phyloP scores from a whole-genome alignment of 176 grass and related monocot genomes.

The Aegilops speltoides region DNA sequence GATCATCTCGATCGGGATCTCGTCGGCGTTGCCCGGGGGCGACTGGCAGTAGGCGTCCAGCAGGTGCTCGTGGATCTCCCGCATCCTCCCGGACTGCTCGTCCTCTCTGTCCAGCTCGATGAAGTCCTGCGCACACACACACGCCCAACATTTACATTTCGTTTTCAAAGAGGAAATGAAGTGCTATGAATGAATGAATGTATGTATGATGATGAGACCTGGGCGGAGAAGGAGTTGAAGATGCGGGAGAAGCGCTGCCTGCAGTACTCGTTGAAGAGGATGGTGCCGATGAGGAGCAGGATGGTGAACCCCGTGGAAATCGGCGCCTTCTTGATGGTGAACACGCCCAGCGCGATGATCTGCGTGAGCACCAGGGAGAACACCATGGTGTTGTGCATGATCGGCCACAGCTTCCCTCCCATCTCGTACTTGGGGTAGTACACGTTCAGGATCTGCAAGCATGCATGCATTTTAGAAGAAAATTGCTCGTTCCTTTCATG shows the following conservation, averaged over 20 bases:
- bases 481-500: too few relatives aligned
- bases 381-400: conserved; percentile 85
- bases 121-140: conserved; percentile 56
- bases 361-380: conserved; percentile 81
- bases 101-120: conserved; percentile 92
- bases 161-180: not conserved
- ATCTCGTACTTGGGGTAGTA: conserved; percentile 85
- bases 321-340: conserved; percentile 62
- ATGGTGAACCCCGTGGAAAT: conserved; percentile 58
- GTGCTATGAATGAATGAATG: not conserved
- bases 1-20: conserved; percentile 25
- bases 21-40: not conserved
- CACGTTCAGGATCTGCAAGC: conserved; percentile 76
- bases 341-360: conserved; percentile 73
- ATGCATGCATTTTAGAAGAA: too few relatives aligned
- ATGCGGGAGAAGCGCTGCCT: conserved; percentile 66
- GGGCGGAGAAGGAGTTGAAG: conserved; percentile 68
- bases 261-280: conserved; percentile 90
- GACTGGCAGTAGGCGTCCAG: conserved; percentile 67
- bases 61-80: conserved; percentile 78
- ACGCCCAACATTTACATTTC: too few relatives aligned
- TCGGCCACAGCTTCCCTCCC: conserved; percentile 79
- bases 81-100: conserved; percentile 71
- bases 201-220: conserved; percentile 41
- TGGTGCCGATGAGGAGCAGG: conserved; percentile 58